Evolutionary conservation across 1,284 basidiomycete species (phyloP).

Genomic region (Fomitopsis pinicola): DNA sequence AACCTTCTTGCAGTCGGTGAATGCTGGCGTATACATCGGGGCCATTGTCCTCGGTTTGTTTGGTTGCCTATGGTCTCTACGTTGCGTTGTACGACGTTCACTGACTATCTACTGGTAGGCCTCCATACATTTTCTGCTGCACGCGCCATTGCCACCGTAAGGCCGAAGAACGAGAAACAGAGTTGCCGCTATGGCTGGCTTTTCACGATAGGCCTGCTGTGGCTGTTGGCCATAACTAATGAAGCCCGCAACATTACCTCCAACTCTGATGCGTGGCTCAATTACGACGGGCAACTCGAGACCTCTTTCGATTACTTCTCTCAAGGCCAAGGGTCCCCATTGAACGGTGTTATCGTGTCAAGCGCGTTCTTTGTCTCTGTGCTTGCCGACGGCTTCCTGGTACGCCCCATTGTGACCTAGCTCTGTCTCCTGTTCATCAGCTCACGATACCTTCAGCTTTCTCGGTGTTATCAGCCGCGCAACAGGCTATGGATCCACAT

Average conservation of each 20-base stretch:
- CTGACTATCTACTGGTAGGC: not conserved
- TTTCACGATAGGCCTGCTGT: not conserved
- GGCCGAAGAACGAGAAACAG: not conserved
- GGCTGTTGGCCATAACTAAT: slow-evolving; percentile 3
- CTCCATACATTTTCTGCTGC: not conserved
- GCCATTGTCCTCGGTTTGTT: not conserved
- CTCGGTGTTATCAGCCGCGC: no score
- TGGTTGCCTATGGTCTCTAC: not conserved
- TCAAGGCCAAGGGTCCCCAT: slow-evolving; percentile 9
- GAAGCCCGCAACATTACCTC: slow-evolving; percentile 5
- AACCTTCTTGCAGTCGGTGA: not conserved
- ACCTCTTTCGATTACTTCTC: slow-evolving; percentile 15
- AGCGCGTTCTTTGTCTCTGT: slow-evolving; percentile 17
- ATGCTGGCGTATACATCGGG: slow-evolving; percentile 8
- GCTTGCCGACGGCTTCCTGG: slow-evolving; percentile 24
- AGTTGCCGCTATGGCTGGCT: not conserved
- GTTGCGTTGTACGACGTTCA: no score
- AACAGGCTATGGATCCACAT: no score
- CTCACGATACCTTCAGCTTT: no score
- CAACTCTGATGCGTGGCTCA: slow-evolving; percentile 26
- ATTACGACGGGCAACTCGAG: slow-evolving; percentile 29
- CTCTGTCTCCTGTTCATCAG: no score
- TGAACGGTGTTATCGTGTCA: slow-evolving; percentile 14
- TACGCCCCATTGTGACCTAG: not conserved
- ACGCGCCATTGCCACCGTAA: not conserved